A percentile compares a stretch with the other conserved stretches of the same genome.
Conservation (phyloP, 345 rosid genomes). For the Sonneratia alba region DNA sequence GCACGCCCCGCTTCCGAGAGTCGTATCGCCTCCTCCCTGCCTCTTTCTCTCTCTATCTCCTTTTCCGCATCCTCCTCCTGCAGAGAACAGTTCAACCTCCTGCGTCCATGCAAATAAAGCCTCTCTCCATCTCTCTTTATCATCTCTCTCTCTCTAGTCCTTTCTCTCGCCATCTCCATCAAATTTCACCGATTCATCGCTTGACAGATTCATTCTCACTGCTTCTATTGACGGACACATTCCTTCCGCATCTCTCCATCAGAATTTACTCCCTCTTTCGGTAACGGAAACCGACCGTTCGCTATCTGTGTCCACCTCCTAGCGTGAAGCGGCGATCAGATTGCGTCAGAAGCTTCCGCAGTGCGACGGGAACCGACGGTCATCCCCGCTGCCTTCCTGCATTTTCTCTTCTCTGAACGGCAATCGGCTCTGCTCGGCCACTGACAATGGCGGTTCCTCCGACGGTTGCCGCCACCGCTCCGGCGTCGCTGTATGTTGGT, state of each 20-base stretch:
- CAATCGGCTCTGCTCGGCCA: background rate
- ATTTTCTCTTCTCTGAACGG: background rate
- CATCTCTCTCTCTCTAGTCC: no score
- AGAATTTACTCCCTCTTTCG: background rate
- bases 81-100: constrained; percentile 16
- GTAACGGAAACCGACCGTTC: background rate
- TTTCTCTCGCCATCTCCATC: constrained; percentile 4
- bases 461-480: constrained; percentile 23
- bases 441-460: constrained; percentile 37
- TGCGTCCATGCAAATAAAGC: constrained; percentile 37
- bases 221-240: no score
- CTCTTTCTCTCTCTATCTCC: background rate
- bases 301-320: constrained; percentile 1
- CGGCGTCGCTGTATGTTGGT: constrained; percentile 58
- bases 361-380: background rate
- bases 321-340: background rate
- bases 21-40: background rate
- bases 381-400: background rate
- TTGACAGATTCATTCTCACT: background rate
- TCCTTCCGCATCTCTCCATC: background rate
- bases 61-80: background rate
- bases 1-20: constrained; percentile 10
- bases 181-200: background rate
- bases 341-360: background rate
- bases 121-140: background rate